Conservation (phyloP, 129 eudicot genomes). For the Arctium lappa region DNA sequence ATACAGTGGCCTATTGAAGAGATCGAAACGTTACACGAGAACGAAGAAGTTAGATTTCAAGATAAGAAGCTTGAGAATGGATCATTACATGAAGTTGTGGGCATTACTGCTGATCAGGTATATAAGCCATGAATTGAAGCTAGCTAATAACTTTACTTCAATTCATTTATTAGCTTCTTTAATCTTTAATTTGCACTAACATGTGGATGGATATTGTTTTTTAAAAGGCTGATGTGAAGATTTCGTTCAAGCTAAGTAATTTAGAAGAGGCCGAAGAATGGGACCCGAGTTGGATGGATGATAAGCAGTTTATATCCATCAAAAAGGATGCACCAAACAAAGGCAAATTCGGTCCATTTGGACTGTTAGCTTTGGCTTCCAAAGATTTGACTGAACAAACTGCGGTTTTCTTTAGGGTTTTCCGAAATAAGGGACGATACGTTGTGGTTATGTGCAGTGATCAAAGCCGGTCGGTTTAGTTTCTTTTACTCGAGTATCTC, state of each 20-base stretch:
- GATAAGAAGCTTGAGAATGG: conserved; percentile 25
- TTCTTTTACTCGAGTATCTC: neutral
- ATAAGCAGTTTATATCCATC: conserved; percentile 56
- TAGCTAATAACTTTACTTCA: neutral
- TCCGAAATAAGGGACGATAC: conserved; percentile 24
- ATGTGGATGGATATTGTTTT: neutral
- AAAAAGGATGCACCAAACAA: conserved; percentile 34
- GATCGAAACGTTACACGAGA: conserved; percentile 12
- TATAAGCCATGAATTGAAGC: neutral
- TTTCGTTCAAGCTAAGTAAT: conserved; percentile 45
- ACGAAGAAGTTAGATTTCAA: conserved; percentile 12
- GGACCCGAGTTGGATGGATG: conserved; percentile 19
- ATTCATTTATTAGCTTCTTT: neutral
- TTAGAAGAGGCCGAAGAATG: conserved; percentile 46
- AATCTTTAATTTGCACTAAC: neutral
- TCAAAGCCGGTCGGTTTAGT: conserved; percentile 60
- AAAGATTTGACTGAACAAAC: conserved; percentile 63
- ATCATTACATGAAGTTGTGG: conserved; percentile 24
- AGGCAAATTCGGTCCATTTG: conserved; percentile 77
- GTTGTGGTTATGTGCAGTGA: conserved; percentile 83
- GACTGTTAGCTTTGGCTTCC: conserved; percentile 66
- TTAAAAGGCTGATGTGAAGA: conserved; percentile 70
- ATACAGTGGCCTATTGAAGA: conserved; percentile 43
- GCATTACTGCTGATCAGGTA: conserved; percentile 41
- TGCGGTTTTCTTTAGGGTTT: conserved; percentile 63